Percentiles rank a stretch among this genome's conserved stretches.
Conservation (phyloP, 2,329 filamentous ascomycete genomes). For the Botrytis porri region DNA sequence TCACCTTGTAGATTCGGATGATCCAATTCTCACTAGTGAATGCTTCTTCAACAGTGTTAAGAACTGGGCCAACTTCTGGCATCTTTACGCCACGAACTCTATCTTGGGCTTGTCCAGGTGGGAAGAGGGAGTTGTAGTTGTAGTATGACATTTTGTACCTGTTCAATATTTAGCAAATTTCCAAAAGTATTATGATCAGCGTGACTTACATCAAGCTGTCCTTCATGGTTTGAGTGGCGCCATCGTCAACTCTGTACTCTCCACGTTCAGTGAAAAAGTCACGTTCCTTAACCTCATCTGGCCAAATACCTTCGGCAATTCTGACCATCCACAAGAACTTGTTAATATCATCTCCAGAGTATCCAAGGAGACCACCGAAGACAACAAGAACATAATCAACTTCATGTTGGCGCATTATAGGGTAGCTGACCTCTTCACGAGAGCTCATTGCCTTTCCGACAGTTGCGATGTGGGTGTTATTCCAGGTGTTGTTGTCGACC, state of each 20-base stretch:
- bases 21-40: slow-evolving; percentile 99
- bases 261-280: slow-evolving; percentile 92
- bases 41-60: slow-evolving; percentile 90
- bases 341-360: slow-evolving; percentile 98
- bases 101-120: slow-evolving; percentile 82
- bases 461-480: slow-evolving; percentile 99
- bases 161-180: slow-evolving; percentile 29
- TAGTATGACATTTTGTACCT: slow-evolving; percentile 99
- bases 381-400: slow-evolving; percentile 98
- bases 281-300: slow-evolving; percentile 96
- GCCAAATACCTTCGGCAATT: slow-evolving; percentile 99
- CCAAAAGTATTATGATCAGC: neutral
- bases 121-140: slow-evolving; percentile 92
- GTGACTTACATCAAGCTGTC: slow-evolving; percentile 92
- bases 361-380: slow-evolving; percentile 91
- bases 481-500: slow-evolving; percentile 99
- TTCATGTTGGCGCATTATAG: slow-evolving; percentile 97
- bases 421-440: slow-evolving; percentile 94
- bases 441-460: slow-evolving; percentile 99
- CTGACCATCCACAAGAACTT: slow-evolving; percentile 99
- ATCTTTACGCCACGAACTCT: slow-evolving; percentile 79
- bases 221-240: slow-evolving; percentile 94
- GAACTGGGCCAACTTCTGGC: slow-evolving; percentile 78
- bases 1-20: slow-evolving; percentile 99
- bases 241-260: slow-evolving; percentile 92